phyloP scores from a whole-genome alignment of 2,329 filamentous ascomycete species.

The Trichoderma gracile region DNA sequence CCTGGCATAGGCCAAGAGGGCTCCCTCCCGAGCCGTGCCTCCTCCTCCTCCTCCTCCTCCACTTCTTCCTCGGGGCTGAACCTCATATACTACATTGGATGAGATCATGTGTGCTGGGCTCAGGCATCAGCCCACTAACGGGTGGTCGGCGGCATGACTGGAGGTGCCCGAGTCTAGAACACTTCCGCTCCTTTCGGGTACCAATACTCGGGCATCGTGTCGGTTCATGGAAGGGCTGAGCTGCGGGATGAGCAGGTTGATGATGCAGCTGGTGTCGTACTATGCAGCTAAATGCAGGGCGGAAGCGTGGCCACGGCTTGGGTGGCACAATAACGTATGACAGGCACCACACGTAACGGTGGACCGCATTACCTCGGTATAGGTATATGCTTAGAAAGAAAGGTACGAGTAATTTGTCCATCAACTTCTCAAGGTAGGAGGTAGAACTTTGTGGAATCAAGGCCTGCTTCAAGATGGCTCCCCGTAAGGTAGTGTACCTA shows the following conservation, averaged over 20 bases:
- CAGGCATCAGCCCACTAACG: slow-evolving; percentile 9
- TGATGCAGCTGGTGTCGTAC: slow-evolving; percentile 2
- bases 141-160: slow-evolving; percentile 1
- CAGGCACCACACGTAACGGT: not conserved
- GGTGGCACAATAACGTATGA: not conserved
- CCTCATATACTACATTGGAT: not conserved
- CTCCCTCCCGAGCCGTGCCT: not conserved
- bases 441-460: not conserved
- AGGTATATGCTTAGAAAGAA: too few species aligned
- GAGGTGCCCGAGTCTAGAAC: not conserved
- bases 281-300: not conserved
- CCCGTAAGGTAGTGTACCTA: not conserved
- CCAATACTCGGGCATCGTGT: not conserved
- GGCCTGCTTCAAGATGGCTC: not conserved
- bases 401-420: too few species aligned
- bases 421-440: too few species aligned
- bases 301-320: slow-evolving; percentile 5
- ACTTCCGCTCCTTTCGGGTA: slow-evolving; percentile 3
- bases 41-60: not conserved
- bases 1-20: not conserved
- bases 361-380: too few species aligned
- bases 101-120: slow-evolving; percentile 1
- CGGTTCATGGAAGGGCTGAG: not conserved
- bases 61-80: slow-evolving; percentile 2
- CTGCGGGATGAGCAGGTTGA: not conserved